Evolutionary conservation across 192 early-diverging fungal species (phyloP), one percentile per base, ranked within the genome.

Genomic region (Physocladia obscura): DNA sequence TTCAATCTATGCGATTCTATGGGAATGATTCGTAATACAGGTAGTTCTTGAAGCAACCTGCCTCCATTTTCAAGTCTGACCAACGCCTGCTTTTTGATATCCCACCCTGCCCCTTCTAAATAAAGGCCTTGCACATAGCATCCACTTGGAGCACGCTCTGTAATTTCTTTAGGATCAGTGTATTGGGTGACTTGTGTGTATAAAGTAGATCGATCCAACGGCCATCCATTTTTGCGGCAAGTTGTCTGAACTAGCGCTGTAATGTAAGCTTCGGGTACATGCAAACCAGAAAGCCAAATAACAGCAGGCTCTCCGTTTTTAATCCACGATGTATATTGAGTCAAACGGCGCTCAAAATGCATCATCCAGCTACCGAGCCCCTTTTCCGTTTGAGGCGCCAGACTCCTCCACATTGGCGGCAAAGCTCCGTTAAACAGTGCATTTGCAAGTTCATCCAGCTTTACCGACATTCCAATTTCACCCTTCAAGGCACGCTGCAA

Each of bases 71-170:
- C 77, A 26, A 84, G 62, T 38, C 82, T 76, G n/a, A 83, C 77
- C 2, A 88, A 57, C 0, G 63, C 49, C 36, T 74, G 76, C 31
- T 73, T 70, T 49, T 77, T 58, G 11, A 78, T 40, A 49, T 85
- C 84, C 86, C 86, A 88, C 13, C 82, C 84, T 19, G 86, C 86
- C 39, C 86, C 86, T 63, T 88, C 86, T 31, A 88, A 69, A 49
- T 81, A 86, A 5, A 88, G 70, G 19, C 86, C 86, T 56, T 81
- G 78, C 19, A 86, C 77, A 52, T 84, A 88, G 74, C 86, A 88
- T 8, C 86, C 86, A 37, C 77, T 81, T 26, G 70, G 67, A 1
- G 82, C 83, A 19, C 82, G 75, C 64, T 88, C 86, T 3, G 72
- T 67, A 2, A 88, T 63, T 36, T 88, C 80, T 55, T 77, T 79